Percentiles rank a stretch among this genome's conserved stretches.
These are phyloP conservation scores for Microsporum audouinii DNA, from an alignment of 2,329 filamentous ascomycete species.

Conservation along the genomic window DNA sequence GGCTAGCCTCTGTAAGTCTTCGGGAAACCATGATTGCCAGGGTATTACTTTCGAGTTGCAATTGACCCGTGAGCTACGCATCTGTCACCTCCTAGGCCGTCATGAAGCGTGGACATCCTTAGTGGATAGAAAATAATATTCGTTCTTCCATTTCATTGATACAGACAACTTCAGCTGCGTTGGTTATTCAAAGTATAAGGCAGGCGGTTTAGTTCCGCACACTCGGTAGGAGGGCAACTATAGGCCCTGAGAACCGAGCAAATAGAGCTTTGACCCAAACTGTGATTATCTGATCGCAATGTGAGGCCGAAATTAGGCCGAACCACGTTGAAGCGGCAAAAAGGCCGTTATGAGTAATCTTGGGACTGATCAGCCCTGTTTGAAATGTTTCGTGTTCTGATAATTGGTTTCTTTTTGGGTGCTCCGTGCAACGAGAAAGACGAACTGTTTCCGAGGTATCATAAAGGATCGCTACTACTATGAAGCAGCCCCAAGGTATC, in stretches of 20 bases:
- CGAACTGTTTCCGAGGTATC: conserved; percentile 1
- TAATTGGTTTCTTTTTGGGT: neutral
- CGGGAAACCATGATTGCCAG: neutral
- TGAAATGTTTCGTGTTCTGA: neutral
- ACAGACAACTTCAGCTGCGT: neutral
- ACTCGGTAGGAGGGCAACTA: neutral
- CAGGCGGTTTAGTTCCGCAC: neutral
- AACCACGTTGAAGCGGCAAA: neutral
- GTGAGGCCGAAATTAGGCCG: neutral
- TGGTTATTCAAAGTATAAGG: neutral
- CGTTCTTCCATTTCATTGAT: neutral
- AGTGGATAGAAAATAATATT: neutral
- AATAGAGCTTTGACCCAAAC: neutral
- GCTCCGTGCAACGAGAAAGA: neutral
- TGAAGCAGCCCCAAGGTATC: neutral
- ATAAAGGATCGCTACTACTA: neutral
- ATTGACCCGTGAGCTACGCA: neutral
- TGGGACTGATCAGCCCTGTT: neutral
- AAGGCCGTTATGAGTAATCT: neutral
- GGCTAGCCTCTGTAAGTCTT: neutral
- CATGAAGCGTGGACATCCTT: neutral
- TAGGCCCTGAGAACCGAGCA: neutral
- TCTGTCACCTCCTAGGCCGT: neutral
- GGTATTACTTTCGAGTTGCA: neutral
- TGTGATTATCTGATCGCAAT: neutral